Conservation (phyloP, 1,284 basidiomycete species). For the Thecaphora frezii region DNA sequence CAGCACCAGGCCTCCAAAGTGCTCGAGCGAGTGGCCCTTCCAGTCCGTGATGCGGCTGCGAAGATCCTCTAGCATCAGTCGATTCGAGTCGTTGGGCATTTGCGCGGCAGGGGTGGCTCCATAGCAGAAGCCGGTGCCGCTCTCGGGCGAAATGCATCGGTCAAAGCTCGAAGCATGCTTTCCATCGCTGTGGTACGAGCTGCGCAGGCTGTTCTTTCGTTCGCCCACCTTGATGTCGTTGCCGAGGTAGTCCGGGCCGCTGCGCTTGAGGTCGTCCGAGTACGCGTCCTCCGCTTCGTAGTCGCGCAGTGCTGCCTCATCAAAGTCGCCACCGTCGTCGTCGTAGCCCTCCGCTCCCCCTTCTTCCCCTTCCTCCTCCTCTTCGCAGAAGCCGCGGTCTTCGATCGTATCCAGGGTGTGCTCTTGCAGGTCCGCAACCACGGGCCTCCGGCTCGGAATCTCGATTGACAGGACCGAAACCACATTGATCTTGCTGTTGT, state of each 20-base stretch:
- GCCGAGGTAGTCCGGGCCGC: slow-evolving; percentile 13
- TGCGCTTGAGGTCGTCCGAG: slow-evolving; percentile 47
- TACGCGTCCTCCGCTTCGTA: slow-evolving; percentile 32
- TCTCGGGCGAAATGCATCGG: slow-evolving; percentile 9
- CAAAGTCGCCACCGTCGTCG: no score
- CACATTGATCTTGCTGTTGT: slow-evolving; percentile 68
- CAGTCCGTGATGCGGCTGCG: slow-evolving; percentile 85
- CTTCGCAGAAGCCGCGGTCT: slow-evolving; percentile 10
- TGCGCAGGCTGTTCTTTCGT: not conserved
- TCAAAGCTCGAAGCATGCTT: not conserved
- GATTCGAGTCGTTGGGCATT: slow-evolving; percentile 64
- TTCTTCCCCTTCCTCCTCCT: slow-evolving; percentile 17
- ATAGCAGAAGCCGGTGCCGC: slow-evolving; percentile 35
- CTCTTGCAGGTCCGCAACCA: slow-evolving; percentile 60
- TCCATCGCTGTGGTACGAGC: not conserved
- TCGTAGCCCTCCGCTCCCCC: no score
- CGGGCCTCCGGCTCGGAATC: slow-evolving; percentile 74
- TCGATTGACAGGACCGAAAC: slow-evolving; percentile 89
- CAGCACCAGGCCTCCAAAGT: slow-evolving; percentile 80
- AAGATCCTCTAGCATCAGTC: slow-evolving; percentile 80
- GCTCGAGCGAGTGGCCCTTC: slow-evolving; percentile 83
- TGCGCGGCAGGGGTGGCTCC: slow-evolving; percentile 39
- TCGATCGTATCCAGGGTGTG: slow-evolving; percentile 35
- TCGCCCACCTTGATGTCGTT: not conserved
- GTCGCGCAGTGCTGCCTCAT: no score